Percentiles rank a stretch among this genome's conserved stretches.
phyloP scores from a whole-genome alignment of 1,284 basidiomycete genomes.

The Boletus hoseneyae region DNA sequence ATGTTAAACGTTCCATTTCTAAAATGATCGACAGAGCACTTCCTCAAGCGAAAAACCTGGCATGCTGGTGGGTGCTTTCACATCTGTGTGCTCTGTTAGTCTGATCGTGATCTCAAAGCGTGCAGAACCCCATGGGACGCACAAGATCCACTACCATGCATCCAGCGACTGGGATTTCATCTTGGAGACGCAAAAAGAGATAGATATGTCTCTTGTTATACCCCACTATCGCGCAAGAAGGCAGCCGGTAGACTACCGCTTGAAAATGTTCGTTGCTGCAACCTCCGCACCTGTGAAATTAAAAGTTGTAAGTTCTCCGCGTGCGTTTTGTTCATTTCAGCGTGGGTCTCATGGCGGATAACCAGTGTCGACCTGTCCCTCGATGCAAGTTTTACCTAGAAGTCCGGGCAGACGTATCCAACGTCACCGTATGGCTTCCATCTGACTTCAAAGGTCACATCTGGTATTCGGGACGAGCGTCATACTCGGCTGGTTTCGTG shows the following conservation, averaged over 20 bases:
- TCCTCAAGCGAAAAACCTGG: constrained; percentile 18
- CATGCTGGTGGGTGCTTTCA: constrained; percentile 13
- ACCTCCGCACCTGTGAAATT: constrained; percentile 54
- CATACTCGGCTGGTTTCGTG: constrained; percentile 67
- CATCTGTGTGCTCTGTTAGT: neutral
- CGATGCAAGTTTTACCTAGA: constrained; percentile 65
- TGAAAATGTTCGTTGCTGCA: constrained; percentile 62
- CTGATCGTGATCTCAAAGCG: constrained; percentile 14
- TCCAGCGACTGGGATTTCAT: constrained; percentile 61
- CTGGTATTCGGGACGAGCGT: constrained; percentile 48
- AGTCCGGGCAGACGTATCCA: constrained; percentile 54
- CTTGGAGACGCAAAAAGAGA: constrained; percentile 47
- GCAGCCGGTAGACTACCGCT: constrained; percentile 64
- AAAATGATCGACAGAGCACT: constrained; percentile 24
- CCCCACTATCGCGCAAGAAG: constrained; percentile 72
- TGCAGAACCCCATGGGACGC: constrained; percentile 36
- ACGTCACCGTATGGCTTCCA: constrained; percentile 69
- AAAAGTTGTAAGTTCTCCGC: constrained; percentile 57
- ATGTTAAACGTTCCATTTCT: neutral
- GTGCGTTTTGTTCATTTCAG: neutral
- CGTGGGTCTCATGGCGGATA: constrained; percentile 4
- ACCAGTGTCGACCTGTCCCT: constrained; percentile 60
- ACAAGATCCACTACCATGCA: constrained; percentile 55
- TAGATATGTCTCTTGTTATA: constrained; percentile 64
- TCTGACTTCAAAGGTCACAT: constrained; percentile 73